These are phyloP conservation scores for Russula sp. DNA, from an alignment of 768 basidiomycete genomes.

Conservation along the genomic window DNA sequence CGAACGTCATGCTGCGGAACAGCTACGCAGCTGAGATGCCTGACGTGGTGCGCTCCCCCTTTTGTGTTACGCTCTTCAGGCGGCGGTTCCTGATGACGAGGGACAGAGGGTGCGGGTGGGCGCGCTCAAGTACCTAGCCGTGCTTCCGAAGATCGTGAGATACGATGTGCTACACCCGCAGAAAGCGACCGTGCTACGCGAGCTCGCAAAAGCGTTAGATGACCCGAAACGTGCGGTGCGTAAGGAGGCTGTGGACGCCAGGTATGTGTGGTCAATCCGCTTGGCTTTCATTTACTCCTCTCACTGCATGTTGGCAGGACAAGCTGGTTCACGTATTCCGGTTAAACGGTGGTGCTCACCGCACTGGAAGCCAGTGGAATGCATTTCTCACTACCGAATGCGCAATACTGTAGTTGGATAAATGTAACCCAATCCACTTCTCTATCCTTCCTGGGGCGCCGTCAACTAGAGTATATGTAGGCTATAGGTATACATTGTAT, in stretches of 20 bases:
- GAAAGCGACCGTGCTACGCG: constrained; percentile 66
- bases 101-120: constrained; percentile 66
- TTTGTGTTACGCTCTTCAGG: neutral
- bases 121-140: constrained; percentile 68
- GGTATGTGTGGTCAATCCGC: constrained; percentile 31
- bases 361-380: neutral
- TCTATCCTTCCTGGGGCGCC: neutral
- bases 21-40: constrained; percentile 45
- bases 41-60: constrained; percentile 42
- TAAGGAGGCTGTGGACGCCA: constrained; percentile 81
- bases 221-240: constrained; percentile 85
- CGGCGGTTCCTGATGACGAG: neutral
- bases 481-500: constrained; percentile 21
- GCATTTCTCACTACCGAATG: neutral
- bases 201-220: constrained; percentile 71
- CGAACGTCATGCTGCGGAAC: constrained; percentile 65
- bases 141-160: constrained; percentile 68
- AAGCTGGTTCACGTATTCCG: constrained; percentile 21
- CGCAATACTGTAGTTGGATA: neutral
- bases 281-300: neutral
- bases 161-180: constrained; percentile 81
- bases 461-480: constrained; percentile 14
- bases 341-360: constrained; percentile 5
- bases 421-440: neutral
- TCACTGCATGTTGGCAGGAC: neutral